Evolutionary conservation across 257 asterid genomes (phyloP), one percentile per base, ranked within the genome.

Genomic region (Craterostigma plantagineum): DNA sequence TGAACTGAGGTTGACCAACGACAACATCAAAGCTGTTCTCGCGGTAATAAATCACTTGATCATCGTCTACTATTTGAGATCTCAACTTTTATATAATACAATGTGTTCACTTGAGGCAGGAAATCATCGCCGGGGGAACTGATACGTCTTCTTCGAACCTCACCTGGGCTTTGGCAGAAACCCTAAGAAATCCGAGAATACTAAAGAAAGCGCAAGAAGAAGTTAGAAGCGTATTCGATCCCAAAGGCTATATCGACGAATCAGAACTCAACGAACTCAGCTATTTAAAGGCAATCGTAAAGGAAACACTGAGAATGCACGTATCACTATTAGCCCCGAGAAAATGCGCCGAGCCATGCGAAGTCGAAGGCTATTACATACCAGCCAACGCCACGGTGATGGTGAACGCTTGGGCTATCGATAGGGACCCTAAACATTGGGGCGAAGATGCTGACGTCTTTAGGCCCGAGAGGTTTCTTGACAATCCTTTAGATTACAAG

Each of bases 1-100:
- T 14, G 49, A 53, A 7, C 36, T 46, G 11, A 39, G 55, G 9
- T 34, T 63, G 12, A 63, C 62, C 7, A 35, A 7, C 0, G 46
- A 61, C 33, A 63, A 53, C 49, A 36, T 63, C 23, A 58, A 53
- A 50, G 34, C 70, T 1, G 57, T 49, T 10, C 7, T 63, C 9
- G 10, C 34, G 64, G 61, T 63, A n/a, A 6, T 48, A 54, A 51
- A 6, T 9, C 40, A 10, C 13, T 16, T 1, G 11, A 1, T 2
- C 10, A 34, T 6, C 11, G 37, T 34, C 11, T 34, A 6, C 11
- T 7, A 6, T 34, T 34, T 11, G 7, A 7, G 8, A 7, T 34
- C 37, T 6, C 7, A 34, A 6, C 11, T 7, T 6, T 11, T 6
- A 34, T 11, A 6, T 6, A 7, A 7, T n/a, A 11, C 11, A 7